phyloP scores from a whole-genome alignment of 1,284 basidiomycete genomes.

The Sphaerobolus stellatus region DNA sequence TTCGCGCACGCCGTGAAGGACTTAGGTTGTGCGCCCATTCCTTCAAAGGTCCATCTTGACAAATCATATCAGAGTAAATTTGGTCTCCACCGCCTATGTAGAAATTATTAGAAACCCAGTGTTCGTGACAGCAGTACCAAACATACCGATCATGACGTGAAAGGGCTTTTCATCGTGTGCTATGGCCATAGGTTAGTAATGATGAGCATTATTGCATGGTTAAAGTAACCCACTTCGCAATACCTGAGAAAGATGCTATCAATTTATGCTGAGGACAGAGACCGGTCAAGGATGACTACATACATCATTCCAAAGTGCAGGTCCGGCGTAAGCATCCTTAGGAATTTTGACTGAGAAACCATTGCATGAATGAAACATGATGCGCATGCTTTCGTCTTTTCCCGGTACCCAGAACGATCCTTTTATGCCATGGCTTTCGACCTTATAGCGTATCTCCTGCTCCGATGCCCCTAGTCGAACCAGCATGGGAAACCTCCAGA shows the following conservation, averaged over 20 bases:
- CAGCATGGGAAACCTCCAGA: conserved; percentile 18
- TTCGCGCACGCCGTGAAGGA: conserved; percentile 14
- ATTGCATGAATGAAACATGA: conserved; percentile 23
- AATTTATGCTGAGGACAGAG: neutral
- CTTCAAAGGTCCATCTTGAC: conserved; percentile 15
- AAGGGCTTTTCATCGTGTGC: conserved; percentile 34
- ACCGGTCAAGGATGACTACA: neutral
- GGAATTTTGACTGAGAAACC: conserved; percentile 20
- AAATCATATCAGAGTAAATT: conserved; percentile 25
- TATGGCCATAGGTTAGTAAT: conserved; percentile 1
- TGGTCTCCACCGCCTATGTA: conserved; percentile 34
- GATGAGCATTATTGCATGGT: neutral
- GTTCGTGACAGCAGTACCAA: neutral
- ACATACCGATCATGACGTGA: conserved; percentile 39
- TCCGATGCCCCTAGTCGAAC: conserved; percentile 15
- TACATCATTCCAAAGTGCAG: conserved; percentile 23
- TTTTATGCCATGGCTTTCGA: neutral
- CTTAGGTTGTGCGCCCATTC: conserved; percentile 14
- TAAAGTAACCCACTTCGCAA: conserved; percentile 14
- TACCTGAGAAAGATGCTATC: conserved; percentile 1
- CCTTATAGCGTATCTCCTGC: conserved; percentile 11
- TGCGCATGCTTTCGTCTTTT: conserved; percentile 22
- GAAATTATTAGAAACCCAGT: neutral
- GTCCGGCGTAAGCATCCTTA: conserved; percentile 15
- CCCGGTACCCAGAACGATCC: conserved; percentile 19